These are phyloP conservation scores for Heimioporus retisporus DNA, from an alignment of 1,284 basidiomycete species.

Conservation along the genomic window DNA sequence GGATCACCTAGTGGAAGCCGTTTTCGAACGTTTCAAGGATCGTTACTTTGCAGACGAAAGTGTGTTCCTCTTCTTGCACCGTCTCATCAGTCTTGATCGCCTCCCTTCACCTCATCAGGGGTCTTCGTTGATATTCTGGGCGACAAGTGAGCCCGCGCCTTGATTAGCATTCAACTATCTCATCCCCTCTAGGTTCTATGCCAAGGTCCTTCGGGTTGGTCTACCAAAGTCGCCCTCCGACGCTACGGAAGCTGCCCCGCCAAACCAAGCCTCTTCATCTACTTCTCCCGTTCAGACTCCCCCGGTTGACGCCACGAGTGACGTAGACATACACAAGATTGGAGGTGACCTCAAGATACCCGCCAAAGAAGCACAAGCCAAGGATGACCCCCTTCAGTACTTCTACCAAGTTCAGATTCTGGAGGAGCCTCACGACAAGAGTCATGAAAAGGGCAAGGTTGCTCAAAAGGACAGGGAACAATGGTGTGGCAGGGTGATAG, in stretches of 20 bases:
- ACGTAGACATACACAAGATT: conserved; percentile 69
- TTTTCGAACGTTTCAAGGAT: conserved; percentile 96
- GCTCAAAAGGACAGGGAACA: conserved; percentile 63
- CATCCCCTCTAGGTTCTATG: conserved; percentile 72
- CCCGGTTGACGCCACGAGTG: conserved; percentile 47
- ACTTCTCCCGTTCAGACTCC: conserved; percentile 41
- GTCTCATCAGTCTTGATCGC: conserved; percentile 34
- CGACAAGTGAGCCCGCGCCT: conserved; percentile 70
- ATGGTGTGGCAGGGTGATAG: conserved; percentile 77
- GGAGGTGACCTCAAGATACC: conserved; percentile 85
- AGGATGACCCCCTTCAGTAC: conserved; percentile 88
- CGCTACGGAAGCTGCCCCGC: conserved; percentile 50
- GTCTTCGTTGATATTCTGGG: conserved; percentile 88
- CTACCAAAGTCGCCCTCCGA: conserved; percentile 69
- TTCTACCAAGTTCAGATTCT: conserved; percentile 91
- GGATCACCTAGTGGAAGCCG: conserved; percentile 94
- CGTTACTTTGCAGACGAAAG: conserved; percentile 94
- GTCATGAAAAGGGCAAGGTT: conserved; percentile 68
- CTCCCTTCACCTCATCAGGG: conserved; percentile 56
- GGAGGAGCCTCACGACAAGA: conserved; percentile 78
- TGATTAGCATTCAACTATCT: conserved; percentile 29
- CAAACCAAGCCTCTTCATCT: conserved; percentile 44
- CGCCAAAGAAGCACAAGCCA: conserved; percentile 74
- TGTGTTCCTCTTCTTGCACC: conserved; percentile 53
- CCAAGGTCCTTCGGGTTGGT: conserved; percentile 79